Evolutionary conservation across 352 stramenopile species (phyloP), one percentile per base, ranked within the genome.

Genomic region (Blastocystis hominis): DNA sequence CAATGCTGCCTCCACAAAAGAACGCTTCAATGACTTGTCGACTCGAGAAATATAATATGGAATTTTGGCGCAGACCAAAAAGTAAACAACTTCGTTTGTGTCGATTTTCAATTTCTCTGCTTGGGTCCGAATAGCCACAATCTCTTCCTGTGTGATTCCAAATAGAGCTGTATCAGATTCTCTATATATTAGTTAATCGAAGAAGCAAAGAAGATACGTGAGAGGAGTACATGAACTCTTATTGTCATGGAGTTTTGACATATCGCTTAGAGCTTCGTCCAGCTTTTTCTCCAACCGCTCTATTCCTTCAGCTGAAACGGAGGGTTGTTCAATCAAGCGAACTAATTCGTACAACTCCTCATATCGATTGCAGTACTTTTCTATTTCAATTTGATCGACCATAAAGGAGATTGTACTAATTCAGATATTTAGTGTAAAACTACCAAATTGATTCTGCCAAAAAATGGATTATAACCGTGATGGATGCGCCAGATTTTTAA

Each of bases 291-390:
- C 46, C 34, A 84, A 15, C 46, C 36, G 53, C 38, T 64, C 20
- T 9, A 38, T 53, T 38, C 46, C 72, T 7, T 64, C 72, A 50
- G 66, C 55, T 34, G 50, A 63, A 30, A 66, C 15, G 7, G 24
- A 24, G 17, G 17, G 4, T 53, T 34, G 34, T 34, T 84, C 72
- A 24, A 84, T 6, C 44, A 36, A 63, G 62, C 54, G 55, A 84
- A 84, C 50, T 1, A 66, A 50, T 34, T 34, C 17, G 46, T 53
- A 66, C 72, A 84, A 44, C 46, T 84, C 72, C 55, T 84, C 72
- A 47, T 84, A 84, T 38, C 50, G 72, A 46, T 84, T 84, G 72
- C 72, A 84, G 46, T 84, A 84, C 24, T 64, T 66, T 53, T 84
- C 72, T 17, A 84, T 84, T 36, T 84, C 72, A n/a, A 84, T 30